A percentile compares a stretch with the other conserved stretches of the same genome.
These are phyloP conservation scores for Miscanthus sacchariflorus DNA, from an alignment of 202 grass and related monocot genomes.

Conservation along the genomic window DNA sequence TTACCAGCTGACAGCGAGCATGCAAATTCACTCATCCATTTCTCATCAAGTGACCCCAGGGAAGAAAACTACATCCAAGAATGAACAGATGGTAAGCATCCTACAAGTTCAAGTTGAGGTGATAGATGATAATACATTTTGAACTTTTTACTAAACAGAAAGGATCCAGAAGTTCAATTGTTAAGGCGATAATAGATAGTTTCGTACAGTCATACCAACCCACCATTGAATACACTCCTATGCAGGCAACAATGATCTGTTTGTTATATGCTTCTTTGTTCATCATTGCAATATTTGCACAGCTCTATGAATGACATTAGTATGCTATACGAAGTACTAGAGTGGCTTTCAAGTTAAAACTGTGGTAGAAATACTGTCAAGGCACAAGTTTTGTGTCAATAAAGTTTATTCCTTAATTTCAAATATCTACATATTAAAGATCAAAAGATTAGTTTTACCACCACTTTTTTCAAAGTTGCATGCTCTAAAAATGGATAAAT, in stretches of 20 bases:
- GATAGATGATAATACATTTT: constrained; percentile 19
- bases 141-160: not conserved
- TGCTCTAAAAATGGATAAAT: constrained; percentile 36
- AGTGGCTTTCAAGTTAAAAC: not conserved
- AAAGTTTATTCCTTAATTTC: constrained; percentile 24
- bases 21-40: constrained; percentile 89
- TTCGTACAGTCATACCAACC: not conserved
- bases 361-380: not conserved
- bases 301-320: constrained; percentile 7
- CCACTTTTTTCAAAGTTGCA: not conserved
- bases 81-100: constrained; percentile 30
- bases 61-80: constrained; percentile 81
- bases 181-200: not conserved
- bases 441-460: constrained; percentile 3
- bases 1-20: constrained; percentile 78
- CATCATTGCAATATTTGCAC: constrained; percentile 7
- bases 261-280: constrained; percentile 18
- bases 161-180: constrained; percentile 5
- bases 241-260: not conserved
- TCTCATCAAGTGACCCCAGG: constrained; percentile 95
- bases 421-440: not conserved
- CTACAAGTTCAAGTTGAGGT: constrained; percentile 21
- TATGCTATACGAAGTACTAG: not conserved
- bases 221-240: constrained; percentile 14
- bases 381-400: constrained; percentile 22